Base-by-base conservation (phyloP, 148 eudicot species). In the Rhododendron kiyosumense region DNA sequence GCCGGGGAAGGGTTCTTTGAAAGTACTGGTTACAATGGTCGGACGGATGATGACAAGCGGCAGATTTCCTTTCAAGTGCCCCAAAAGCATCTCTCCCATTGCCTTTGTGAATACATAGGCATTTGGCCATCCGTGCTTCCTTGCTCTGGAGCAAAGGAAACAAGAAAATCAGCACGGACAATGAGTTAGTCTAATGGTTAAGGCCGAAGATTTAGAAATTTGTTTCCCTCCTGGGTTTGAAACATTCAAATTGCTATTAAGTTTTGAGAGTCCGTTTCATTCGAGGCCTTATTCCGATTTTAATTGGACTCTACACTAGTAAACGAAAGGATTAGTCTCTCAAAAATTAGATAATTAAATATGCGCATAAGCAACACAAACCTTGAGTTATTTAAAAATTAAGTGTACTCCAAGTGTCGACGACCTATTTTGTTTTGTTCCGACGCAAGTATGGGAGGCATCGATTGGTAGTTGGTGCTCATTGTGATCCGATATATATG, bases 31-130 rank as follows among this genome's bases (percentile, higher is more conserved):
- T 0, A 96, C 88, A 34, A 96, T 95, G 2, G 97, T 94, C 12
- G 99, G 99, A 36, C 99, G 98, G 85, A 95, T n/a, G 51, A 96
- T 92, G 5, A 93, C 98, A 17, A 96, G 63, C 18, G 97, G 96
- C 82, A 93, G 74, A 28, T 91, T 87, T 77, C 86, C 94, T 80
- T 91, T 94, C 78, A 89, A 85, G 3, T 95, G 86, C 28, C 92
- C 87, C 41, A 96, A 20, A 46, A 96, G 73, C 99, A 96, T 96
- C 85, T 96, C 99, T n/a, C 92, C 99, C 87, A 96, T 82, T 83
- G 97, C 95, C 90, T 96, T 96, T n/a, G 99, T 95, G 85, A 93
- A 96, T 67, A 95, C 99, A 74, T 96, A 96, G 1, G 96, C 90
- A 81, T 96, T 95, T 78, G 98, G 99, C 99, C 99, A 96, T 86